Base-by-base conservation (phyloP, 1,284 basidiomycete genomes). In the Takashimella koratensis region DNA sequence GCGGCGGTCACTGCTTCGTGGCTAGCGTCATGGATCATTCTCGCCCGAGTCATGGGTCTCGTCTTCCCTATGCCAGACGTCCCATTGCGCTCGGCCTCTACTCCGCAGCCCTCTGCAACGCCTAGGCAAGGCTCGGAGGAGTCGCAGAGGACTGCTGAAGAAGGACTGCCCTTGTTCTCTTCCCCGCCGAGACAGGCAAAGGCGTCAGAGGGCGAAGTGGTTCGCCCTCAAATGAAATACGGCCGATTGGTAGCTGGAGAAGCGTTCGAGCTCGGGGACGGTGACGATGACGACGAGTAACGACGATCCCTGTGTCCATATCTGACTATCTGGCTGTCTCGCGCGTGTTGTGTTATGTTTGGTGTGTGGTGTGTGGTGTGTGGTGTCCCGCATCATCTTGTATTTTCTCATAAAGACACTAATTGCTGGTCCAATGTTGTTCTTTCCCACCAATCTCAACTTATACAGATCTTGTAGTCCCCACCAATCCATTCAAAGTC, bases 211-310 rank as follows among this genome's bases (percentile, higher is more conserved):
- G 39, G n/a, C 5, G 41, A 19, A 24, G n/a, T 39, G 39, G 8
- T 11, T 16, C 20, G 58, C 12, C 60, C 66, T 3, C 58, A 66
- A 39, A 59, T 65, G 26, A 57, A 63, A 26, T 67, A 60, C 52
- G 63, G 64, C 12, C 57, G 66, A 36, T 54, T 71, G 2, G 63
- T 67, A 6, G 70, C 70, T 47, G 68, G 68, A 1, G 68, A 68
- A 50, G 70, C 63, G 39, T 71, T 70, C 45, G 70, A 71, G 48
- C 54, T 71, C 49, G 68, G 65, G 3, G 59, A 57, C 13, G 66
- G 59, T 10, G 66, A 66, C 10, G 67, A 70, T 43, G 60, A 65
- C 22, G 40, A 55, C 8, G 43, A 47, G n/a, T n/a, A n/a, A n/a
- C n/a, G n/a, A n/a, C n/a, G n/a, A n/a, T n/a, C n/a, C n/a, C n/a